Base-by-base conservation (phyloP, 768 basidiomycete species). In the Auricularia cornea region DNA sequence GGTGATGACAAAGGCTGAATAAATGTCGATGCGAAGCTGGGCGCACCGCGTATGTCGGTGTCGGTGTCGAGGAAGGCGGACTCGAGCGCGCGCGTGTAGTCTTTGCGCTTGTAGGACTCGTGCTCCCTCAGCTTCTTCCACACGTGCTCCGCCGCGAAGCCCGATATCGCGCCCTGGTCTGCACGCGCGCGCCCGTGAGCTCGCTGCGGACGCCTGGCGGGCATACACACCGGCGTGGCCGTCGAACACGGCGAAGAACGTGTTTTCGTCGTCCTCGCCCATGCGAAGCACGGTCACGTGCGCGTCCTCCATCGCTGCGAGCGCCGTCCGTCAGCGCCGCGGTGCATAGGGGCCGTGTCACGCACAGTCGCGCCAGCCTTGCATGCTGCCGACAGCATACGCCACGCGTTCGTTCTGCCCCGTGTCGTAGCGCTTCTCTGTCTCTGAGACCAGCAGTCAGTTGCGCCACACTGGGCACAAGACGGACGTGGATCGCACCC, bases 231-330 rank as follows among this genome's bases (percentile, higher is more conserved):
- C 54, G 14, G 54, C 54, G 29, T 57, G 54, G 54, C 54, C 54
- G 30, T 57, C 54, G 30, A n/a, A 57, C 16, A 57, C 54, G 28
- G 10, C 54, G 28, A 57, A 57, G 54, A 57, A 57, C 23, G 54
- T 30, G 28, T 57, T 57, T 11, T 57, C 28, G 54, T 57, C 54
- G 26, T 29, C 28, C 12, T 57, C 54, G 28, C 28, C 54, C 30
- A 57, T 14, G 2, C 16, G 12, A 10, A 57, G 30, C 54, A 29
- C 26, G 26, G 54, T 31, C 35, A 51, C 26, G 29, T 62, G 62
- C 35, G 62, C 62, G 54, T 62, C 62, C 29, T 57, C 54, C 54
- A 57, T 57, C 11, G 26, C 54, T 57, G 54, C 30, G 26, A 26
- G 8, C 54, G 54, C 18, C 16, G 14, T 4, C 28, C 12, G 16